Evolutionary conservation across 2,329 filamentous ascomycete genomes (phyloP).

Genomic region (Pezicula neosporulosa): DNA sequence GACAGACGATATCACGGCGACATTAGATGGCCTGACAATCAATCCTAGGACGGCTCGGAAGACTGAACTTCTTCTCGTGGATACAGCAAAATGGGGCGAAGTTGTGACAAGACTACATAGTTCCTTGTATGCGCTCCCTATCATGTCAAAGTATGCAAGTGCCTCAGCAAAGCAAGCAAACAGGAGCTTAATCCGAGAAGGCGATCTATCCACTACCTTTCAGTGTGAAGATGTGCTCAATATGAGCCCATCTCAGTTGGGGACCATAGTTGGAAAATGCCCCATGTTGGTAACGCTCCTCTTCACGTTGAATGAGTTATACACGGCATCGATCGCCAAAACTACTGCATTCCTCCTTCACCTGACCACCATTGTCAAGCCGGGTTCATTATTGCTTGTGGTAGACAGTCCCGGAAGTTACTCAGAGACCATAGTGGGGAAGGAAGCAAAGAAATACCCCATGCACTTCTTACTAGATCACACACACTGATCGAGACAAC

Average conservation of each 20-base stretch:
- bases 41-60: conserved; percentile 1
- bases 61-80: conserved; percentile 60
- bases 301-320: conserved; percentile 95
- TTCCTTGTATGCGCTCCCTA: conserved; percentile 49
- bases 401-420: conserved; percentile 94
- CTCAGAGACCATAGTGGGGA: conserved; percentile 71
- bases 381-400: conserved; percentile 71
- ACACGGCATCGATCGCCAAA: conserved; percentile 67
- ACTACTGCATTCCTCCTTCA: conserved; percentile 74
- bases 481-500: conserved; percentile 58
- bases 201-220: conserved; percentile 39
- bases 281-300: conserved; percentile 72
- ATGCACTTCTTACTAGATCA: conserved; percentile 94
- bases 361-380: conserved; percentile 55
- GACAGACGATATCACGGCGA: conserved; percentile 4
- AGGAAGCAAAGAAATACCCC: conserved; percentile 66
- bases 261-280: conserved; percentile 21
- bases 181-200: conserved; percentile 36
- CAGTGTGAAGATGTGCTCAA: conserved; percentile 46
- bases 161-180: conserved; percentile 42
- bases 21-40: conserved; percentile 7
- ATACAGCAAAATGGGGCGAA: conserved; percentile 74
- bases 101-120: conserved; percentile 57
- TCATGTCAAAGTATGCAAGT: conserved; percentile 51
- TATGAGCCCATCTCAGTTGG: conserved; percentile 33